phyloP scores from a whole-genome alignment of 108 stramenopile species.

The Discostella pseudostelligera region DNA sequence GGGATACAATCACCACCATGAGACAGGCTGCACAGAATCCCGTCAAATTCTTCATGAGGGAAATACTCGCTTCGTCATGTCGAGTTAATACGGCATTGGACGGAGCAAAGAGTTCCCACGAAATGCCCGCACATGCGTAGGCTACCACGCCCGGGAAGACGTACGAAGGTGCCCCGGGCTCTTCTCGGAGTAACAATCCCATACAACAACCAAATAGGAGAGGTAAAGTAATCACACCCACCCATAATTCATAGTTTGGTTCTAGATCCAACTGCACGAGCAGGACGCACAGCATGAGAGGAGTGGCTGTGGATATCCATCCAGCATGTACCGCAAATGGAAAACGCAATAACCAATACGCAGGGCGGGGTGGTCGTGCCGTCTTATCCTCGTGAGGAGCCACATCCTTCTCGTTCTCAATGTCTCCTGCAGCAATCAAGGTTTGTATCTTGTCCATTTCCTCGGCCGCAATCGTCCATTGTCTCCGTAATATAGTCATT shows the following conservation, averaged over 20 bases:
- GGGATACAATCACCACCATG: constrained; percentile 23
- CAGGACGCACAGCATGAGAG: constrained; percentile 36
- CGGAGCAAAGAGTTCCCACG: constrained; percentile 25
- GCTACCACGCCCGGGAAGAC: constrained; percentile 23
- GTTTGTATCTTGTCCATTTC: constrained; percentile 1
- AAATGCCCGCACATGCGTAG: constrained; percentile 28
- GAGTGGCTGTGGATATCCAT: constrained; percentile 32
- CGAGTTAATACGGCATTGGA: constrained; percentile 15
- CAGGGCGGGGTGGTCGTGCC: constrained; percentile 14
- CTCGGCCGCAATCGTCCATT: constrained; percentile 13
- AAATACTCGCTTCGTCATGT: constrained; percentile 27
- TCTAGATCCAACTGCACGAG: constrained; percentile 13
- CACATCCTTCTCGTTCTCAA: not conserved
- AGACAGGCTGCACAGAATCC: constrained; percentile 22
- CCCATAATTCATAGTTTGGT: constrained; percentile 18
- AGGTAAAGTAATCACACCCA: constrained; percentile 23
- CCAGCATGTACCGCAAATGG: constrained; percentile 41
- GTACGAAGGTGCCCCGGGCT: constrained; percentile 31
- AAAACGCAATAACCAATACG: constrained; percentile 40
- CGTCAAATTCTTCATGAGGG: constrained; percentile 32
- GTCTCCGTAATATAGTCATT: constrained; percentile 13
- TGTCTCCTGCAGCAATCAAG: constrained; percentile 6
- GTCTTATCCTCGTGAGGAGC: constrained; percentile 2
- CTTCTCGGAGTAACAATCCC: constrained; percentile 36
- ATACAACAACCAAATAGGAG: constrained; percentile 31